Evolutionary conservation across 345 rosid genomes (phyloP).

Genomic region (Eucalyptus lansdowneana): DNA sequence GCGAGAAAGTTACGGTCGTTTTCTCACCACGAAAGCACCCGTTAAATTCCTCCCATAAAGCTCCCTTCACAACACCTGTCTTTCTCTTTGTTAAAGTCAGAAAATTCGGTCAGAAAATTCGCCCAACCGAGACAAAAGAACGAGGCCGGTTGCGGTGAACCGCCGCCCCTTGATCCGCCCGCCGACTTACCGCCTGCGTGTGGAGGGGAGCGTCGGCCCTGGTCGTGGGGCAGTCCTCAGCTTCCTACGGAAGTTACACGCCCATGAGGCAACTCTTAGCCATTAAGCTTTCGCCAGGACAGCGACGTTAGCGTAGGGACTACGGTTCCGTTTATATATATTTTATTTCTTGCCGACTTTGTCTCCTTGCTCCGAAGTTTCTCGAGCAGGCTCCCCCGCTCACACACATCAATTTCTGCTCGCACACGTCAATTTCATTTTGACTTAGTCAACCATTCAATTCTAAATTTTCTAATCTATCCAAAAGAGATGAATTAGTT

Average conservation of each 20-base stretch:
- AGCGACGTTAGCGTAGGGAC: background rate
- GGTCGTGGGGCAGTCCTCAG: background rate
- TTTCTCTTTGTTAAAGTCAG: background rate
- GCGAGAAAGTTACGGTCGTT: background rate
- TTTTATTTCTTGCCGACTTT: background rate
- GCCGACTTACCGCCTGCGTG: background rate
- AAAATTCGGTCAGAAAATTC: background rate
- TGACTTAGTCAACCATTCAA: fast-evolving
- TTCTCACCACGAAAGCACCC: background rate
- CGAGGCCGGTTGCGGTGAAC: background rate
- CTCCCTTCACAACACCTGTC: background rate
- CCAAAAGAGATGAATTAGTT: too few species aligned
- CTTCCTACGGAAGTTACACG: background rate
- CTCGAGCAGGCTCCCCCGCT: background rate
- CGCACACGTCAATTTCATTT: background rate
- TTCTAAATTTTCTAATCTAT: too few species aligned
- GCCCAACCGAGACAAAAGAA: background rate
- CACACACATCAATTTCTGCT: background rate
- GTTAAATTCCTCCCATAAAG: background rate
- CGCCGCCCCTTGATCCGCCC: background rate
- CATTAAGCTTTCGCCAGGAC: background rate
- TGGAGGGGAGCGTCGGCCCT: background rate
- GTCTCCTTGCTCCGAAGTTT: background rate
- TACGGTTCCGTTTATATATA: background rate
- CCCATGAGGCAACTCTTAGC: background rate